These are phyloP conservation scores for Vicia sativa DNA, from an alignment of 306 rosid species.

Conservation along the genomic window DNA sequence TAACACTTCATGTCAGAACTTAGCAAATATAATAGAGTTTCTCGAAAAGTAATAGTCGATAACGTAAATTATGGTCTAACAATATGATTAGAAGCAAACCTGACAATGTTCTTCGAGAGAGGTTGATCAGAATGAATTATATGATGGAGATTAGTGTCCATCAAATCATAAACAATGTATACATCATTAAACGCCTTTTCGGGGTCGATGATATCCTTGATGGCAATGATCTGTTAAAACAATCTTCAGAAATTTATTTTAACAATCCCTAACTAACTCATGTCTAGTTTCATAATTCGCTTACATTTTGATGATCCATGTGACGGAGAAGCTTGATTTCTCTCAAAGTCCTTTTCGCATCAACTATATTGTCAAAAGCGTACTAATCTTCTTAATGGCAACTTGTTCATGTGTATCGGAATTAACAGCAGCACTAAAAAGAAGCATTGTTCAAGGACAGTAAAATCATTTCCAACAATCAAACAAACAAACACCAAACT, in stretches of 20 bases:
- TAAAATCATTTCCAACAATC: conserved; percentile 14
- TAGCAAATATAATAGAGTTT: neutral
- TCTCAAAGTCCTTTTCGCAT: conserved; percentile 93
- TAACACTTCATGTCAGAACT: neutral
- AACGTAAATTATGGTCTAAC: conserved; percentile 19
- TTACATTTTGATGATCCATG: conserved; percentile 92
- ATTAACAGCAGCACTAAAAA: conserved; percentile 83
- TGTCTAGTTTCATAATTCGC: conserved; percentile 25
- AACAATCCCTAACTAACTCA: neutral
- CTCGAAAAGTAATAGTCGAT: neutral
- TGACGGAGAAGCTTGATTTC: conserved; percentile 96
- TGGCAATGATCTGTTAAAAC: conserved; percentile 47
- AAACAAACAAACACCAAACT: conserved; percentile 14
- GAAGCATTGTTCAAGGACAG: conserved; percentile 26
- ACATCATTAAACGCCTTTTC: conserved; percentile 48
- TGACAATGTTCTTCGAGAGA: conserved; percentile 52
- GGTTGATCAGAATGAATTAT: conserved; percentile 56
- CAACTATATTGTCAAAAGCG: conserved; percentile 90
- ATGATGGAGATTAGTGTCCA: conserved; percentile 63
- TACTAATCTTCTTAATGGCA: conserved; percentile 96
- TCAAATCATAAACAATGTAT: conserved; percentile 53
- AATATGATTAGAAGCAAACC: conserved; percentile 45
- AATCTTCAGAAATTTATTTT: neutral
- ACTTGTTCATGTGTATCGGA: conserved; percentile 89
- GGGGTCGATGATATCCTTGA: conserved; percentile 57